These are phyloP conservation scores for Salix brachista DNA, from an alignment of 345 rosid genomes.

Conservation along the genomic window DNA sequence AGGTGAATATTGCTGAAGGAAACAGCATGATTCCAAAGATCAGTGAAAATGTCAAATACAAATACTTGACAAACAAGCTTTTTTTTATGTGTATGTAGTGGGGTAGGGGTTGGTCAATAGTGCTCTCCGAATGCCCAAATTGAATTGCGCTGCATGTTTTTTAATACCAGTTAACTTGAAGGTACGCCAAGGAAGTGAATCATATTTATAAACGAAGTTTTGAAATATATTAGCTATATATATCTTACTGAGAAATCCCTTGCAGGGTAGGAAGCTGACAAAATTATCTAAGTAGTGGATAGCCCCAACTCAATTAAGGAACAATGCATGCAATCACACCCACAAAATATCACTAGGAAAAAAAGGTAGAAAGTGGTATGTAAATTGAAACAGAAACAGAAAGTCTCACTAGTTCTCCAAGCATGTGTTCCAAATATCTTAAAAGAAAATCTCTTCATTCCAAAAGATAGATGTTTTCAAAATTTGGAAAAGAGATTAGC, in stretches of 20 bases:
- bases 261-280: neutral
- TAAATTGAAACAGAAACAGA: neutral
- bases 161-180: neutral
- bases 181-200: neutral
- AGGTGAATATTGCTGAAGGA: constrained; percentile 54
- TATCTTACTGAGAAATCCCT: neutral
- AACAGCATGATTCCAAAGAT: constrained; percentile 6
- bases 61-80: neutral
- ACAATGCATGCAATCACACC: neutral
- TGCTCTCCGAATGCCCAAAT: neutral
- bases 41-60: constrained; percentile 1
- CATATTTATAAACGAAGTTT: neutral
- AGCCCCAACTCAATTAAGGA: neutral
- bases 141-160: neutral
- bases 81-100: neutral
- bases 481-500: neutral
- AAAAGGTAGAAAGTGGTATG: neutral
- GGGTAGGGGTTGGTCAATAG: neutral
- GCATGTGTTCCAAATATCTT: constrained; percentile 6
- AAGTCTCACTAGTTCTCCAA: neutral
- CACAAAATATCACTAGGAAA: neutral
- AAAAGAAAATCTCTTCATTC: neutral
- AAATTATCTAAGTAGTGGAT: neutral
- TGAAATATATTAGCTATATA: neutral
- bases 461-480: neutral